Conservation (phyloP, 2,329 filamentous ascomycete genomes). For the Paecilomyces fulvus region DNA sequence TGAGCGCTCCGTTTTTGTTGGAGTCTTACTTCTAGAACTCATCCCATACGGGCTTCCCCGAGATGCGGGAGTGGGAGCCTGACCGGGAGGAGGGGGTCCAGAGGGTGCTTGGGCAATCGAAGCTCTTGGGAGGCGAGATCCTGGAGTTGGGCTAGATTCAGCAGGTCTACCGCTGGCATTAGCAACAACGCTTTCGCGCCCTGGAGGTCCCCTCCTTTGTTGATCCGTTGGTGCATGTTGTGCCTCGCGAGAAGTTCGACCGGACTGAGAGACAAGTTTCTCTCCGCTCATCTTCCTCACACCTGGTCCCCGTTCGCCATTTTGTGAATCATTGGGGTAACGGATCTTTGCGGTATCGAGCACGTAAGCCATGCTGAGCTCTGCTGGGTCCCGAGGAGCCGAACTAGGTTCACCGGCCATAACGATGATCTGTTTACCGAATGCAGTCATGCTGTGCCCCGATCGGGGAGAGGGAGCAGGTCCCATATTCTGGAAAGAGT, state of each 20-base stretch:
- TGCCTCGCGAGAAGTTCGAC: conserved; percentile 36
- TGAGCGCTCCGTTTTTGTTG: conserved; percentile 40
- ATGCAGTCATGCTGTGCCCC: conserved; percentile 94
- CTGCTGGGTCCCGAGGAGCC: conserved; percentile 67
- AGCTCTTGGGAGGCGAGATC: conserved; percentile 52
- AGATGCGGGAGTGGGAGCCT: conserved; percentile 53
- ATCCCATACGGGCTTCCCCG: conserved; percentile 28
- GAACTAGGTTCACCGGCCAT: conserved; percentile 92
- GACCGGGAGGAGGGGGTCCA: conserved; percentile 57
- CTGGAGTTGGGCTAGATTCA: conserved; percentile 25
- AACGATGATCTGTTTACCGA: conserved; percentile 85
- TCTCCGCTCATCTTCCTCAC: conserved; percentile 38
- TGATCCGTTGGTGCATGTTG: conserved; percentile 29
- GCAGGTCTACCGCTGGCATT: conserved; percentile 17
- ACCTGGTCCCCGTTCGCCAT: conserved; percentile 32
- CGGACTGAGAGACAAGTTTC: conserved; percentile 31
- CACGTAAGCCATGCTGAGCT: conserved; percentile 82
- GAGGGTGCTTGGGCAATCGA: conserved; percentile 51
- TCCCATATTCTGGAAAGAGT: conserved; percentile 99
- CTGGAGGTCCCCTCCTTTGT: conserved; percentile 28
- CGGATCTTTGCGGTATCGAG: conserved; percentile 93
- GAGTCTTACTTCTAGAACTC: conserved; percentile 41
- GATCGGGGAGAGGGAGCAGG: conserved; percentile 88
- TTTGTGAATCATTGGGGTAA: conserved; percentile 69
- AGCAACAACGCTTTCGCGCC: conserved; percentile 35